phyloP scores from a whole-genome alignment of 2,329 filamentous ascomycete genomes.

The Fusarium fujikuroi region DNA sequence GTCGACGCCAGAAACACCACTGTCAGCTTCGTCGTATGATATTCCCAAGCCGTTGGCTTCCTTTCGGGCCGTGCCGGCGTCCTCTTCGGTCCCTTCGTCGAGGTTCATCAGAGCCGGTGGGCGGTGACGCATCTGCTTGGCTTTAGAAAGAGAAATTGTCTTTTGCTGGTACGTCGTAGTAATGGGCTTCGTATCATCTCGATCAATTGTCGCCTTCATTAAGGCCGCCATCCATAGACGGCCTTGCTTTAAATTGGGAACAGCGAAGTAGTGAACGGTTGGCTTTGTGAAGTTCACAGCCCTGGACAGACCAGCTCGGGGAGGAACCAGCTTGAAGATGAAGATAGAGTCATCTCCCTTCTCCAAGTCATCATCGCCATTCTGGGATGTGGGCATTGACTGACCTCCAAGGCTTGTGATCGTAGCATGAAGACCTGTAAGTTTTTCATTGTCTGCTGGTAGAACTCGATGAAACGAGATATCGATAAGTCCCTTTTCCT shows the following conservation, averaged over 20 bases:
- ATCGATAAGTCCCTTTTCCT: constrained; percentile 96
- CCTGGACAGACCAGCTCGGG: constrained; percentile 84
- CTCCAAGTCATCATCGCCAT: constrained; percentile 48
- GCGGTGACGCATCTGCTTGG: constrained; percentile 85
- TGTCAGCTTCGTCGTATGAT: constrained; percentile 55
- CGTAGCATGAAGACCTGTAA: constrained; percentile 91
- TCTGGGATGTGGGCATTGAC: constrained; percentile 62
- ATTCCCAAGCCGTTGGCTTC: constrained; percentile 55
- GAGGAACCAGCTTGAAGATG: constrained; percentile 97
- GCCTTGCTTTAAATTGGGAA: constrained; percentile 88
- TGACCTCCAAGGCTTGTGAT: constrained; percentile 76
- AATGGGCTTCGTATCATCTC: constrained; percentile 81
- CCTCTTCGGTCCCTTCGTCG: constrained; percentile 55
- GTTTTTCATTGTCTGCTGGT: constrained; percentile 88
- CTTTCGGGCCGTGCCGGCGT: constrained; percentile 38
- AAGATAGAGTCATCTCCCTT: constrained; percentile 80
- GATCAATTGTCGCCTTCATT: constrained; percentile 98
- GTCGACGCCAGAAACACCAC: constrained; percentile 56
- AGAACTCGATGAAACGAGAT: constrained; percentile 98
- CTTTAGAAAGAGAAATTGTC: constrained; percentile 92
- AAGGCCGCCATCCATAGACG: constrained; percentile 97
- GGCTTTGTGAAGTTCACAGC: constrained; percentile 98
- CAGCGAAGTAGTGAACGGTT: constrained; percentile 96
- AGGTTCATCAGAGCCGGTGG: constrained; percentile 88
- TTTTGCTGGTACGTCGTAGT: constrained; percentile 96